Conservation (phyloP, 257 asterid genomes). For the Knoxia roxburghii region DNA sequence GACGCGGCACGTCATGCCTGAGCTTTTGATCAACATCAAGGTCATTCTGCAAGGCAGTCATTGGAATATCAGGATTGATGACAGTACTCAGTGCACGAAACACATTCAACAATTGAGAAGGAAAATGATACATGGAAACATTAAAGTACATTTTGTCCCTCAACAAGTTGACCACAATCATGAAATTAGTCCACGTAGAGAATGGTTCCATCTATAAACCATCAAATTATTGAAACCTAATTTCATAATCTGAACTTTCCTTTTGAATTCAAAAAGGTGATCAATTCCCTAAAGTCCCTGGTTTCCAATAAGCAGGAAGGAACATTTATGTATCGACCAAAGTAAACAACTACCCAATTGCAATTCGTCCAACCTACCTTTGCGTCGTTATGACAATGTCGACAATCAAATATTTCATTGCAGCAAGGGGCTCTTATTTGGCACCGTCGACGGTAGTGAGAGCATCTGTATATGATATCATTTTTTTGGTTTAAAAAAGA, state of each 20-base stretch:
- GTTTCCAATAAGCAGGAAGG: too few relatives aligned
- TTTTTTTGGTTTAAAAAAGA: not conserved
- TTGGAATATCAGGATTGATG: not conserved
- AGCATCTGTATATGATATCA: slow-evolving; percentile 44
- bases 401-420: slow-evolving; percentile 70
- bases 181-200: not conserved
- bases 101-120: not conserved
- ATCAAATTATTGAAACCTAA: not conserved
- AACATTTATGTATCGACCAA: not conserved
- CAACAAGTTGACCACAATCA: slow-evolving; percentile 1
- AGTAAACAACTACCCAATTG: not conserved
- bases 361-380: slow-evolving; percentile 38
- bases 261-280: not conserved
- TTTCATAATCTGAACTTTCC: not conserved
- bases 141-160: not conserved
- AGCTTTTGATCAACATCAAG: slow-evolving; percentile 47
- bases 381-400: slow-evolving; percentile 92
- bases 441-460: slow-evolving; percentile 84
- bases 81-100: not conserved
- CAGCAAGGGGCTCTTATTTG: slow-evolving; percentile 84
- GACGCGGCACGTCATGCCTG: slow-evolving; percentile 83
- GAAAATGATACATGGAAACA: not conserved
- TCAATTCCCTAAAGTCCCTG: not conserved
- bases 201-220: not conserved
- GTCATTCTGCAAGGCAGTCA: slow-evolving; percentile 42